Percentiles rank a stretch among this genome's conserved stretches.
phyloP scores from a whole-genome alignment of 345 rosid species.

The Gossypium longicalyx region DNA sequence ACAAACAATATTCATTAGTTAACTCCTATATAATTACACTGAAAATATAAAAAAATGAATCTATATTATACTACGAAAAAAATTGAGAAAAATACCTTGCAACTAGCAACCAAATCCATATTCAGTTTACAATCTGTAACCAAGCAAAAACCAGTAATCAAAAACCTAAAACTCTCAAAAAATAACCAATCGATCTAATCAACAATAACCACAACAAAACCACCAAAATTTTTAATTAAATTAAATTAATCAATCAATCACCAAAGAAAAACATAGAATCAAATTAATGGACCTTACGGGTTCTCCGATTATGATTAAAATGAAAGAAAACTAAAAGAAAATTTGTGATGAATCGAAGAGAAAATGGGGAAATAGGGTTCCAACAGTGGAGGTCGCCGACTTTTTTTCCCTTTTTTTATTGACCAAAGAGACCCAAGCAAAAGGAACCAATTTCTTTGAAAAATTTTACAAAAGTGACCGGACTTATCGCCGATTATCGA shows the following conservation, averaged over 20 bases:
- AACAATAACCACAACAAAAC: conserved; percentile 4
- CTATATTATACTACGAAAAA: not conserved
- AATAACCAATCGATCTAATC: conserved; percentile 43
- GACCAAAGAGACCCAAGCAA: conserved; percentile 29
- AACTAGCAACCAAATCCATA: conserved; percentile 77
- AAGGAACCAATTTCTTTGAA: conserved; percentile 8
- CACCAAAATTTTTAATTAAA: not conserved
- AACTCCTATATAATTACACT: not conserved
- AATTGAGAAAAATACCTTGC: conserved; percentile 48
- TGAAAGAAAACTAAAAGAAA: not conserved
- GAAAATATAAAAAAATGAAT: not conserved
- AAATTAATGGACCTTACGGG: conserved; percentile 10
- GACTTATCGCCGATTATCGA: conserved; percentile 74
- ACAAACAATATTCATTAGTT: not conserved
- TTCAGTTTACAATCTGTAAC: conserved; percentile 27
- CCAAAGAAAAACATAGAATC: conserved; percentile 17
- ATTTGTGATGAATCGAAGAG: conserved; percentile 3
- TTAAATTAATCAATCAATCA: conserved; percentile 19
- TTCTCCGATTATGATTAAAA: conserved; percentile 1
- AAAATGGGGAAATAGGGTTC: conserved; percentile 44
- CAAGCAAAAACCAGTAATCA: conserved; percentile 24
- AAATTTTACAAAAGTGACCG: conserved; percentile 37
- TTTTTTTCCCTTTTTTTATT: conserved; percentile 14
- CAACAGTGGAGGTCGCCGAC: conserved; percentile 30
- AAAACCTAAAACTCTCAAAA: conserved; percentile 22